A percentile compares a stretch with the other conserved stretches of the same genome.
Conservation (phyloP, 169 alveolate species). For the Cystoisospora suis region DNA sequence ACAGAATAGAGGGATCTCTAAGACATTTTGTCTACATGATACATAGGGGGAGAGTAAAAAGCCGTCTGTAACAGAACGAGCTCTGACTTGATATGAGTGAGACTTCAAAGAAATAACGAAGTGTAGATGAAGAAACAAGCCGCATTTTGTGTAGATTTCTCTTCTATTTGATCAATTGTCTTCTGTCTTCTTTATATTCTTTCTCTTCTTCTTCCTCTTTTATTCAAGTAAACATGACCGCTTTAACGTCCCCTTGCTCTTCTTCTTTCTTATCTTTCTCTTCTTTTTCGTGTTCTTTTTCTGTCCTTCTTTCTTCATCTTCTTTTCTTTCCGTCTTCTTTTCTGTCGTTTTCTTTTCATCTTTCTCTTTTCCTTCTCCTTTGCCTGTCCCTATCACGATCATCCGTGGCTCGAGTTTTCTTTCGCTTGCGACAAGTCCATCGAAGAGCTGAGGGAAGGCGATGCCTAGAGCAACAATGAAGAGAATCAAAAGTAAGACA, state of each 20-base stretch:
- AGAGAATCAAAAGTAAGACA: not conserved
- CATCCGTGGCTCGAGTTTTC: not conserved
- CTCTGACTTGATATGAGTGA: no score
- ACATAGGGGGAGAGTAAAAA: no score
- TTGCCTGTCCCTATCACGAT: not conserved
- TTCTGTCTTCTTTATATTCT: not conserved
- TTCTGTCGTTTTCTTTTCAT: not conserved
- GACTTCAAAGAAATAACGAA: no score
- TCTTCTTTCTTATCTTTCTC: not conserved
- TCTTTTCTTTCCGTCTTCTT: not conserved
- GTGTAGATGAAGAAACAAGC: no score
- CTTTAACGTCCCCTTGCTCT: not conserved
- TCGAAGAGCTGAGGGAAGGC: not conserved
- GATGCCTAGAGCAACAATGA: slow-evolving; percentile 19
- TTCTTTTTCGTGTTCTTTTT: not conserved
- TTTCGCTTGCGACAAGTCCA: not conserved
- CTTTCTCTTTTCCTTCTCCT: not conserved
- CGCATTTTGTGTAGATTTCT: no score
- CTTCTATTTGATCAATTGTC: no score
- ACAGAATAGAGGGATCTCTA: not conserved
- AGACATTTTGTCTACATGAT: no score
- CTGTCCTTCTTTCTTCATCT: not conserved
- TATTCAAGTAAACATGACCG: not conserved
- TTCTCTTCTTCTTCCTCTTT: not conserved
- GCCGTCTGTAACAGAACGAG: no score